Evolutionary conservation across 179 eudicot species (phyloP).

Genomic region (Amaranthus tricolor): DNA sequence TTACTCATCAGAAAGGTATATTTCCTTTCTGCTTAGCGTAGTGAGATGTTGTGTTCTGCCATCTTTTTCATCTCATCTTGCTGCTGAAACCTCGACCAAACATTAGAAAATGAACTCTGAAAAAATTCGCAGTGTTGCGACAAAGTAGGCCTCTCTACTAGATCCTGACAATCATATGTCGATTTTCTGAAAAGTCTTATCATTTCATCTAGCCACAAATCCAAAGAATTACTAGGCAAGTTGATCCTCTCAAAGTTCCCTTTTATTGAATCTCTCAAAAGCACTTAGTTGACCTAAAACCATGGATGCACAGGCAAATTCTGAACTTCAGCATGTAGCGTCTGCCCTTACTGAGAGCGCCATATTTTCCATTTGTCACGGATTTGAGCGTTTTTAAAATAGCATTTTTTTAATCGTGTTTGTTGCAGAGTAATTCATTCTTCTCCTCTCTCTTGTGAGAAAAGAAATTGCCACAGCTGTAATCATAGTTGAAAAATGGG

Average conservation of each 20-base stretch:
- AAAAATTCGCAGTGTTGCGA: not conserved
- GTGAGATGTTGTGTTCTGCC: not conserved
- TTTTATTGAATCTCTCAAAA: not conserved
- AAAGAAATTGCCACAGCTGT: too few relatives aligned
- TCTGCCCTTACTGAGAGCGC: too few relatives aligned
- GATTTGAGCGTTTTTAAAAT: too few relatives aligned
- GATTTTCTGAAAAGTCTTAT: not conserved
- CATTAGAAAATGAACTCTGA: not conserved
- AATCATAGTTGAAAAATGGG: too few relatives aligned
- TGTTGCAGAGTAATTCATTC: too few relatives aligned
- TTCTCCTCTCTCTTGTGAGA: too few relatives aligned
- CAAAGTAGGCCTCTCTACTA: not conserved
- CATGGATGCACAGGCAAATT: too few relatives aligned
- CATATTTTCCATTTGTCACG: too few relatives aligned
- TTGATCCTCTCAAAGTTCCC: too few relatives aligned
- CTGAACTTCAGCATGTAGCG: too few relatives aligned
- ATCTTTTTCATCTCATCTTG: not conserved
- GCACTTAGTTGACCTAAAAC: not conserved
- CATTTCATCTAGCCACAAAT: not conserved
- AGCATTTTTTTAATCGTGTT: too few relatives aligned
- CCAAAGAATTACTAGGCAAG: not conserved
- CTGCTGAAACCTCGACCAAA: not conserved
- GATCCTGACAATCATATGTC: not conserved
- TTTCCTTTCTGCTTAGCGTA: not conserved
- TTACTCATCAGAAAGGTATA: constrained; percentile 76